Percentiles rank a stretch among this genome's conserved stretches.
Conservation (phyloP, 768 basidiomycete species). For the Pisolithus microcarpus region DNA sequence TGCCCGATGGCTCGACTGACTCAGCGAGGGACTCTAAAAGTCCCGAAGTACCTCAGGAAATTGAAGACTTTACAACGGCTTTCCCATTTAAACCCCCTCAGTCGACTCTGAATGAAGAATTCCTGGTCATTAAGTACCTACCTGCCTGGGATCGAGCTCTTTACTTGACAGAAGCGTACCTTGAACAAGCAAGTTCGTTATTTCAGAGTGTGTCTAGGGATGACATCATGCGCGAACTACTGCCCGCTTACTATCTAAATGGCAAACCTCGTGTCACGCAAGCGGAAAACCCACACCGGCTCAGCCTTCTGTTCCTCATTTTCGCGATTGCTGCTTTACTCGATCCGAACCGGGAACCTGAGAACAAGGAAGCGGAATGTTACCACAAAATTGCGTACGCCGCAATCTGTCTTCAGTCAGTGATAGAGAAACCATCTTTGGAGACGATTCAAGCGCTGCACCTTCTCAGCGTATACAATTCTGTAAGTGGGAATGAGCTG, state of each 20-base stretch:
- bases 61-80: constrained; percentile 46
- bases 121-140: constrained; percentile 41
- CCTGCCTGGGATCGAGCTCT: constrained; percentile 46
- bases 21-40: constrained; percentile 22
- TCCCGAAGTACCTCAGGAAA: constrained; percentile 24
- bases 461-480: constrained; percentile 62
- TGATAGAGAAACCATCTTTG: constrained; percentile 64
- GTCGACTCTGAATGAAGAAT: constrained; percentile 37
- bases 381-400: constrained; percentile 60
- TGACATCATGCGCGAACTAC: constrained; percentile 39
- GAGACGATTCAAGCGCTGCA: constrained; percentile 67
- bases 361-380: constrained; percentile 46
- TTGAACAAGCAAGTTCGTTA: constrained; percentile 44
- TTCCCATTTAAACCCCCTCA: constrained; percentile 64
- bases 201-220: constrained; percentile 41
- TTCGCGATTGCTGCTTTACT: constrained; percentile 51
- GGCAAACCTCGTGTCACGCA: constrained; percentile 17
- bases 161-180: constrained; percentile 38
- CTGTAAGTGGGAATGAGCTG: constrained; percentile 59
- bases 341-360: constrained; percentile 25
- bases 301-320: constrained; percentile 41
- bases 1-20: constrained; percentile 17
- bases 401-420: constrained; percentile 58
- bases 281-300: constrained; percentile 40
- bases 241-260: constrained; percentile 34